These are phyloP conservation scores for Amphichorda felina DNA, from an alignment of 2,329 filamentous ascomycete species.

Conservation along the genomic window DNA sequence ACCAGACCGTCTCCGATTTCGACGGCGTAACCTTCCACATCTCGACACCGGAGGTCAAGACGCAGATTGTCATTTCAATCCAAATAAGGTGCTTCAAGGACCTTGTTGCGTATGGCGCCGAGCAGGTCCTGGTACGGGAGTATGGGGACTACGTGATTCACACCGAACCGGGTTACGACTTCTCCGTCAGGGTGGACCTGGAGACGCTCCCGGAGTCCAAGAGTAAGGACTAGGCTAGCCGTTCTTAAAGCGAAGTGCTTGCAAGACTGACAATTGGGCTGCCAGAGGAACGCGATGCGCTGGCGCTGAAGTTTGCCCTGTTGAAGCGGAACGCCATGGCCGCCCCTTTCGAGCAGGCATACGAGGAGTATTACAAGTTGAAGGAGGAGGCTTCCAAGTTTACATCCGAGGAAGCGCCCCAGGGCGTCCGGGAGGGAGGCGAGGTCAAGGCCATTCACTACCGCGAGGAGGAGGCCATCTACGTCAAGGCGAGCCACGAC, in stretches of 20 bases:
- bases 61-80: constrained; percentile 89
- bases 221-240: constrained; percentile 31
- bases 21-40: constrained; percentile 98
- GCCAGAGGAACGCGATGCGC: constrained; percentile 55
- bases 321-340: constrained; percentile 99
- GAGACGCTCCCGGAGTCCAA: constrained; percentile 75
- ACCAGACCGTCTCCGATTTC: constrained; percentile 98
- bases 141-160: constrained; percentile 85
- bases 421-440: constrained; percentile 79
- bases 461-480: constrained; percentile 96
- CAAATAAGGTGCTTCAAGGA: constrained; percentile 92
- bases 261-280: neutral
- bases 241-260: neutral
- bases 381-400: constrained; percentile 85
- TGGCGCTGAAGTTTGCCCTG: constrained; percentile 78
- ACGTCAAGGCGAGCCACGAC: constrained; percentile 95
- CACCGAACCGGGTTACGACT: constrained; percentile 88
- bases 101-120: constrained; percentile 83
- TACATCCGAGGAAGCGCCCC: constrained; percentile 85
- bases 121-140: constrained; percentile 84
- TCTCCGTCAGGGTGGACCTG: constrained; percentile 82
- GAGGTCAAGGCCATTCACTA: constrained; percentile 96
- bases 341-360: constrained; percentile 93
- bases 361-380: constrained; percentile 79
- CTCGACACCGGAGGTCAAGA: constrained; percentile 87